Evolutionary conservation across 495 filamentous ascomycete genomes (phyloP).

Genomic region (Durotheca rogersii): DNA sequence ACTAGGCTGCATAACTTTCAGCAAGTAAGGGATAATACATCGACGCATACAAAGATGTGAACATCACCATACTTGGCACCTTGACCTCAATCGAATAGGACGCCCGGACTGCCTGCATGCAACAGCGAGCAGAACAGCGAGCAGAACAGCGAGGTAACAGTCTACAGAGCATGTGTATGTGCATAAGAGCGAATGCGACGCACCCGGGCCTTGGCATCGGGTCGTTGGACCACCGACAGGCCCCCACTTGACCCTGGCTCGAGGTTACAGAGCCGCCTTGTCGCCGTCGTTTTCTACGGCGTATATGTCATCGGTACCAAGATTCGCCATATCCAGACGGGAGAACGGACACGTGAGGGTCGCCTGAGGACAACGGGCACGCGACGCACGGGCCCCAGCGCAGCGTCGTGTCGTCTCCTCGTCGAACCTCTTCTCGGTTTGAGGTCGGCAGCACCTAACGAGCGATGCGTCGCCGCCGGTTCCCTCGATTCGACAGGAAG

Average conservation of each 20-base stretch:
- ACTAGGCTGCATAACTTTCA: too few species aligned
- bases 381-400: not conserved
- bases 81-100: too few species aligned
- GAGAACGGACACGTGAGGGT: conserved; percentile 22
- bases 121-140: too few species aligned
- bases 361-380: not conserved
- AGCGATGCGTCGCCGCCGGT: too few species aligned
- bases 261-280: conserved; percentile 22
- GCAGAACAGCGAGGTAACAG: too few species aligned
- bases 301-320: conserved; percentile 3
- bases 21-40: too few species aligned
- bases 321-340: conserved; percentile 18
- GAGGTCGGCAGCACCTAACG: too few species aligned
- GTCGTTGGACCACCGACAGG: conserved; percentile 1
- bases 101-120: too few species aligned
- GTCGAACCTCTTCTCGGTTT: too few species aligned
- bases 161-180: conserved; percentile 2
- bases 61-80: too few species aligned
- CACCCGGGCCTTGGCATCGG: conserved; percentile 20
- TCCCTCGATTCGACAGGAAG: too few species aligned
- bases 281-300: not conserved
- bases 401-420: not conserved
- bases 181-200: conserved; percentile 20
- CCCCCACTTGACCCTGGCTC: conserved; percentile 6
- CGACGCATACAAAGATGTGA: too few species aligned